Conservation (phyloP, 352 stramenopile species). For the Phytophthora fragariaefolia region DNA sequence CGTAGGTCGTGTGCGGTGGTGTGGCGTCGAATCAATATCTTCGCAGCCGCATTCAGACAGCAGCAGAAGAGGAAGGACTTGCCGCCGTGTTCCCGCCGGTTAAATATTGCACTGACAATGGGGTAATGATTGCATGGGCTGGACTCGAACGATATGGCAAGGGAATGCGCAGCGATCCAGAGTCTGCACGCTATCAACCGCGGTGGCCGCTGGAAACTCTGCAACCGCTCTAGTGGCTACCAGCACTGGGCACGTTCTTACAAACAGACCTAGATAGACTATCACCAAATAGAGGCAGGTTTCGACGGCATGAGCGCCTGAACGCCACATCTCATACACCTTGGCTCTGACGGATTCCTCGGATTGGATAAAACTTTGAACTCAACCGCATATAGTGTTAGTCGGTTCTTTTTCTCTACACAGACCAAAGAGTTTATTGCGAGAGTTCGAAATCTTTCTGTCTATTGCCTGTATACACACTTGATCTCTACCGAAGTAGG, state of each 20-base stretch:
- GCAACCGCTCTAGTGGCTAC: conserved; percentile 38
- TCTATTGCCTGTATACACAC: too few species aligned
- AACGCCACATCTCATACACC: too few species aligned
- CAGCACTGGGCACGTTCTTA: background rate
- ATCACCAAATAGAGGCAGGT: background rate
- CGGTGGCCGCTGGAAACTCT: conserved; percentile 81
- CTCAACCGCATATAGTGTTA: too few species aligned
- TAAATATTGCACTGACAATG: conserved; percentile 98
- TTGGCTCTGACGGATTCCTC: background rate
- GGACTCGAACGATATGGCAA: conserved; percentile 73
- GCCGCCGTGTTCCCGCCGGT: conserved; percentile 59
- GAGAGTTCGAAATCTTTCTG: too few species aligned
- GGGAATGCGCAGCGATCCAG: conserved; percentile 64
- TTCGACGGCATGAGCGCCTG: too few species aligned
- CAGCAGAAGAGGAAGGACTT: conserved; percentile 59
- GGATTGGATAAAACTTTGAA: background rate
- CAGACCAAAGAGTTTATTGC: too few species aligned
- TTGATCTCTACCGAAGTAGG: too few species aligned
- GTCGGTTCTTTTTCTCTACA: too few species aligned
- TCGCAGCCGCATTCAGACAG: conserved; percentile 78
- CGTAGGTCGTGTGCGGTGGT: conserved; percentile 94
- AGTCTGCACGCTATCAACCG: conserved; percentile 65
- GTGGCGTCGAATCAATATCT: conserved; percentile 98
- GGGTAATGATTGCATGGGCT: conserved; percentile 97
- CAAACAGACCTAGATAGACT: background rate